Evolutionary conservation across 768 basidiomycete genomes (phyloP).

Genomic region (Pulveroboletus sp.): DNA sequence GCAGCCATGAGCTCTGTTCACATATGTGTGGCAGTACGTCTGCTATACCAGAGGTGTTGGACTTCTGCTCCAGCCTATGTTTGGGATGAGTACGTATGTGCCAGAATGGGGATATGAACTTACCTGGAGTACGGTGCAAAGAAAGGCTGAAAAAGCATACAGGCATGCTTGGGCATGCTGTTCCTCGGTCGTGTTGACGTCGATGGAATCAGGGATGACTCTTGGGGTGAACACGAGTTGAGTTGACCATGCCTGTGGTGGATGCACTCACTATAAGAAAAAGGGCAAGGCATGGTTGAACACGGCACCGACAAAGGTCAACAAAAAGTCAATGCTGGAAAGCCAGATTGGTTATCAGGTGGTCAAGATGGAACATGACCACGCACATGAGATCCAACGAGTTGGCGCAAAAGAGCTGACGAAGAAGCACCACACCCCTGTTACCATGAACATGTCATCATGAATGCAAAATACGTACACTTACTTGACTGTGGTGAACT

Average conservation of each 20-base stretch:
- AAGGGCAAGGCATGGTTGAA: constrained; percentile 83
- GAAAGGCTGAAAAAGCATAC: constrained; percentile 74
- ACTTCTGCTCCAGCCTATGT: constrained; percentile 60
- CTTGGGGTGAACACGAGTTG: too few relatives aligned
- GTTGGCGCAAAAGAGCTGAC: constrained; percentile 44
- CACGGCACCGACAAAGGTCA: constrained; percentile 66
- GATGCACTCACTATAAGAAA: constrained; percentile 89
- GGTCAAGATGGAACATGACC: too few relatives aligned
- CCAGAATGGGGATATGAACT: background rate
- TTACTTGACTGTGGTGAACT: constrained; percentile 36
- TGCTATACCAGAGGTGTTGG: constrained; percentile 77
- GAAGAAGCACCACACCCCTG: constrained; percentile 35
- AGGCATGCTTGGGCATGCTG: constrained; percentile 64
- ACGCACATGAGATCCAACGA: constrained; percentile 43
- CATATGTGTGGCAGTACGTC: constrained; percentile 69
- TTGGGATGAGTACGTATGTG: background rate
- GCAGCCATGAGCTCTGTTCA: constrained; percentile 79
- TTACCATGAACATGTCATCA: too few relatives aligned
- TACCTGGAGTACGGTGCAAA: constrained; percentile 43
- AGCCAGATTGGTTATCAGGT: too few relatives aligned
- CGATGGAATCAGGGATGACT: constrained; percentile 60
- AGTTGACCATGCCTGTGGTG: too few relatives aligned
- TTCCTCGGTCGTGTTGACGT: constrained; percentile 41
- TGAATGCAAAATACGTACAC: too few relatives aligned
- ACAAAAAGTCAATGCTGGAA: constrained; percentile 60